Evolutionary conservation across 768 basidiomycete species (phyloP).

Genomic region (Phylloporus arenicola): DNA sequence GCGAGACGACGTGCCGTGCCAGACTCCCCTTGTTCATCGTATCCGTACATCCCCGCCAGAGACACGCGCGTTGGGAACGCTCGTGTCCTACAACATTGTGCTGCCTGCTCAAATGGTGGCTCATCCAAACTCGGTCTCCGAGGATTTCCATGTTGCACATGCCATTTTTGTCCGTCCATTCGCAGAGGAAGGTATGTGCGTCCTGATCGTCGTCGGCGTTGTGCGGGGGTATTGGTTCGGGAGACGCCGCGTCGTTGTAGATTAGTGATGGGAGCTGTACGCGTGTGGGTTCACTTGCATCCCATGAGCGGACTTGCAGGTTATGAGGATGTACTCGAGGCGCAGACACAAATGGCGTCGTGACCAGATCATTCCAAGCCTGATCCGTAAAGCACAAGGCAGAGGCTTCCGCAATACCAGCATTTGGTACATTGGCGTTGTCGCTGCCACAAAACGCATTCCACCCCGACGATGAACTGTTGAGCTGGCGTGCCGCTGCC

Average conservation of each 20-base stretch:
- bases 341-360: background rate
- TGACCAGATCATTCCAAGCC: constrained; percentile 8
- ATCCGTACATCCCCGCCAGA: constrained; percentile 21
- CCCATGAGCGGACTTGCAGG: constrained; percentile 1
- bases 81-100: constrained; percentile 21
- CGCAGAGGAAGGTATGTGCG: constrained; percentile 5
- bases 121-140: constrained; percentile 20
- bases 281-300: background rate
- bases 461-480: background rate
- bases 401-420: background rate
- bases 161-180: constrained; percentile 20
- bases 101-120: constrained; percentile 16
- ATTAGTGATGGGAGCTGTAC: background rate
- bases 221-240: background rate
- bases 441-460: background rate
- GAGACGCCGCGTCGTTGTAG: background rate
- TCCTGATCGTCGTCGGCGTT: constrained; percentile 9
- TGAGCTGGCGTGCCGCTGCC: background rate
- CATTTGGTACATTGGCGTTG: background rate
- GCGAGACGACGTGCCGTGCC: constrained; percentile 21
- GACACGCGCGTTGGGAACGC: constrained; percentile 9
- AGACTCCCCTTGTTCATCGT: constrained; percentile 26
- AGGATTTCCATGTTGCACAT: constrained; percentile 18
- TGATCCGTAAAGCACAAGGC: background rate
- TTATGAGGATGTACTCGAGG: background rate